Evolutionary conservation across 2,329 filamentous ascomycete genomes (phyloP), one percentile per base, ranked within the genome.

Genomic region (Cladosporium sphaerospermum): DNA sequence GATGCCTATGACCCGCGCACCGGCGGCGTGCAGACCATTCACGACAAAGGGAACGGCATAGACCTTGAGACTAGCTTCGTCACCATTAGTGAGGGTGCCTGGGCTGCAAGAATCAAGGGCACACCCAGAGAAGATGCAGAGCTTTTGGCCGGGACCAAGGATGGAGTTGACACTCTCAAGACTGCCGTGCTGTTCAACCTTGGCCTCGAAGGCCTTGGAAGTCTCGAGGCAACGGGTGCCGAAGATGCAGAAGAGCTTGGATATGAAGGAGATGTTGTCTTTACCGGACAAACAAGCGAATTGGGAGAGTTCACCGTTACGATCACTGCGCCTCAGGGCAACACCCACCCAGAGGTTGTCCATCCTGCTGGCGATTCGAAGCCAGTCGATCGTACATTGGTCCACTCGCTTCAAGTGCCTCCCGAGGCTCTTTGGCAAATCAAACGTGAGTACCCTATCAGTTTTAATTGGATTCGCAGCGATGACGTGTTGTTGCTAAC

Each of bases 61-160:
- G 91, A 97, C 72, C 80, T 99, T 57, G 95, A 88, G 8, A 96
- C 92, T 41, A 88, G 89, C 48, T 96, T 97, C 71, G 83, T 96
- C 65, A 99, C 97, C 73, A 80, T 96, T 34, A 88, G 91, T 2
- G 90, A 91, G 18, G 93, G 93, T 53, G 95, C 84, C 71, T 99
- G 93, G 93, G 93, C 85, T 52, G 89, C 86, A 36, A 80, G 93
- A 54, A 85, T 99, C 64, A 91, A 87, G 71, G 93, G 93, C 18
- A 81, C 80, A 41, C 85, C 88, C 37, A 82, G 88, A 45, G 80
- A 84, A 4, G 86, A 86, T 67, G 86, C 69, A 0, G 78, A 83
- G 4, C 68, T 75, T 1, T 56, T 53, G 49, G 51, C 54, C 3
- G 62, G 58, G 19, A 62, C 58, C 46, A 45, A 59, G 28, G 57